These are phyloP conservation scores for Verticillium nonalfalfae DNA, from an alignment of 2,329 filamentous ascomycete genomes.

Conservation along the genomic window DNA sequence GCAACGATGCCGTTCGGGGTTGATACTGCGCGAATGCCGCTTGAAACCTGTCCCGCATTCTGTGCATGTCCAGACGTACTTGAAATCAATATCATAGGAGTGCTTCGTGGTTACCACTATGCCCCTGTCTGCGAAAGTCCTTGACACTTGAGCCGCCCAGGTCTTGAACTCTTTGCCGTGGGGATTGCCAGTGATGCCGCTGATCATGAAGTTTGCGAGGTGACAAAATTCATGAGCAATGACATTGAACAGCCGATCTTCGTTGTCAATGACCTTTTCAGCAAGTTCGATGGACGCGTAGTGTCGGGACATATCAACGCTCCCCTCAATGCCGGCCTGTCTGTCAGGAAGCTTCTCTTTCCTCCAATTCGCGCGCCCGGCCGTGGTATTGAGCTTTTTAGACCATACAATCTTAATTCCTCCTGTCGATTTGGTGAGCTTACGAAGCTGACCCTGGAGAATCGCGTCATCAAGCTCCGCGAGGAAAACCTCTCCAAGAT, in stretches of 20 bases:
- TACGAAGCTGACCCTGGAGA: conserved; percentile 50
- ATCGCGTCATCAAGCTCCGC: conserved; percentile 61
- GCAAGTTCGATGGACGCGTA: conserved; percentile 84
- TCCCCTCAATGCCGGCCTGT: conserved; percentile 15
- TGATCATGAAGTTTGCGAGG: conserved; percentile 85
- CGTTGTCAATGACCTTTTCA: conserved; percentile 76
- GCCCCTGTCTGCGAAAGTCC: conserved; percentile 52
- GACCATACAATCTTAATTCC: conserved; percentile 69
- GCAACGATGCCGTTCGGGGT: conserved; percentile 65
- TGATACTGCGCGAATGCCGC: conserved; percentile 80
- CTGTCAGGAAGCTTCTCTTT: conserved; percentile 44
- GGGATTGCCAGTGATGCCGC: conserved; percentile 65
- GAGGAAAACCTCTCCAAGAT: conserved; percentile 59
- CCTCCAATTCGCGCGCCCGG: conserved; percentile 69
- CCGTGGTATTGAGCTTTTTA: conserved; percentile 73
- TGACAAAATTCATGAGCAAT: conserved; percentile 98
- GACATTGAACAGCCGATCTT: conserved; percentile 75
- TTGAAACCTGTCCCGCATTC: conserved; percentile 68
- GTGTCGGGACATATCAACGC: conserved; percentile 25
- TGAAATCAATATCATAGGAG: conserved; percentile 83
- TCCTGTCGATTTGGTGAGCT: conserved; percentile 56
- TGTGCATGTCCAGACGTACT: conserved; percentile 79
- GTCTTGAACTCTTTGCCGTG: conserved; percentile 80
- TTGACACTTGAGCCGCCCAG: conserved; percentile 56
- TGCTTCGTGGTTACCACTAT: conserved; percentile 87